phyloP scores from a whole-genome alignment of 2,329 filamentous ascomycete species.

The Atkinsonella texensis region DNA sequence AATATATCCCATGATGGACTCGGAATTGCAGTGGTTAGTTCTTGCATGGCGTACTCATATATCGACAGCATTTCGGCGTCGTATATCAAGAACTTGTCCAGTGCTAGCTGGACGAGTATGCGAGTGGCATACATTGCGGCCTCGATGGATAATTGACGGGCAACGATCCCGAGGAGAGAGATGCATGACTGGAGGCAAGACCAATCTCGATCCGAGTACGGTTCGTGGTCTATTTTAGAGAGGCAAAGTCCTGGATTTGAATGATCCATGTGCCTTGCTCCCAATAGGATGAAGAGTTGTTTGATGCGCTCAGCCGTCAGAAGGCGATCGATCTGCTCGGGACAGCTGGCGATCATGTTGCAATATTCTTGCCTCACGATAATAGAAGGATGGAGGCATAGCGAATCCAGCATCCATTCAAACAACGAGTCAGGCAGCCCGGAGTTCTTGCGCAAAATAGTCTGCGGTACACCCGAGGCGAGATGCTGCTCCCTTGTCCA shows the following conservation, averaged over 20 bases:
- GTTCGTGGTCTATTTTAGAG: conserved; percentile 14
- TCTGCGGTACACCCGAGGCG: conserved; percentile 48
- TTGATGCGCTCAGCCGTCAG: conserved; percentile 34
- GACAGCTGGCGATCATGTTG: conserved; percentile 35
- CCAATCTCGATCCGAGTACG: conserved; percentile 33
- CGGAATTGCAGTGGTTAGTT: conserved; percentile 31
- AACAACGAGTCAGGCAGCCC: conserved; percentile 51
- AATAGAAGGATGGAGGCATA: conserved; percentile 41
- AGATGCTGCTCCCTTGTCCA: conserved; percentile 45
- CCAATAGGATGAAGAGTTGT: conserved; percentile 45
- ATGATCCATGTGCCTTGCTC: conserved; percentile 27
- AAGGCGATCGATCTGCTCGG: conserved; percentile 30
- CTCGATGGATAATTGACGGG: conserved; percentile 21
- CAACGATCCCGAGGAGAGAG: conserved; percentile 26
- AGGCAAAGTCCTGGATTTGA: conserved; percentile 25
- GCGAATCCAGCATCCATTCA: conserved; percentile 51
- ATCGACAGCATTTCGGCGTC: conserved; percentile 27
- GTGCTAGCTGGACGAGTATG: conserved; percentile 41
- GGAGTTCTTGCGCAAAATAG: conserved; percentile 25
- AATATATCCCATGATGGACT: conserved; percentile 25
- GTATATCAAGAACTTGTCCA: conserved; percentile 37
- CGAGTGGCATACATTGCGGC: conserved; percentile 29
- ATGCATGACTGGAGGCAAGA: conserved; percentile 31
- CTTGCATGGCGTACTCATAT: conserved; percentile 31
- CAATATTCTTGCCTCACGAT: conserved; percentile 50